phyloP scores from a whole-genome alignment of 2,329 filamentous ascomycete genomes.

The Rutstroemia sp. region DNA sequence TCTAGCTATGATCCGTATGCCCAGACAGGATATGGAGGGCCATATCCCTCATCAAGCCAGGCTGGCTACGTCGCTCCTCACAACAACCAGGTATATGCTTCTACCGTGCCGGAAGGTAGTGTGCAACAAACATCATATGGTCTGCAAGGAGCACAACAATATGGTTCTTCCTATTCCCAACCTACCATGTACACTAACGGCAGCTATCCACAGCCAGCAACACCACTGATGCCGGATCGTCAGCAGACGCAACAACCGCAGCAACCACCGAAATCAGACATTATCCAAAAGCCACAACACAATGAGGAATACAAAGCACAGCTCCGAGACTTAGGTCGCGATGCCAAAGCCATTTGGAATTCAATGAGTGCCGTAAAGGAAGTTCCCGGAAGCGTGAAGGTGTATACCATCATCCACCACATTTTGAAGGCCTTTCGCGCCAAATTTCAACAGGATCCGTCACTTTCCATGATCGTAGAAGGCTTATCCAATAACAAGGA shows the following conservation, averaged over 20 bases:
- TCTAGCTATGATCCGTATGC: slow-evolving; percentile 21
- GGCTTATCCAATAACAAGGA: slow-evolving; percentile 48
- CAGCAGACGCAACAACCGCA: slow-evolving; percentile 17
- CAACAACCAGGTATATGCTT: slow-evolving; percentile 16
- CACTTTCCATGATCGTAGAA: slow-evolving; percentile 52
- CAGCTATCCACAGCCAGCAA: neutral
- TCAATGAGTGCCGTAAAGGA: slow-evolving; percentile 51
- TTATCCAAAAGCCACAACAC: slow-evolving; percentile 23
- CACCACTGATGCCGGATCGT: slow-evolving; percentile 3
- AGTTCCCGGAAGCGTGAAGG: slow-evolving; percentile 53
- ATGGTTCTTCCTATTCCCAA: slow-evolving; percentile 18
- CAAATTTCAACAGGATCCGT: slow-evolving; percentile 48
- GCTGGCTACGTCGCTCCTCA: slow-evolving; percentile 16
- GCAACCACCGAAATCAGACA: slow-evolving; percentile 14
- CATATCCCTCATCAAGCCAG: slow-evolving; percentile 18
- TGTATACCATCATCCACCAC: slow-evolving; percentile 58
- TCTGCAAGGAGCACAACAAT: slow-evolving; percentile 14
- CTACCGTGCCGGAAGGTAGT: slow-evolving; percentile 13
- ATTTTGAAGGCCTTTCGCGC: slow-evolving; percentile 49
- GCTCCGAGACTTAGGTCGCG: slow-evolving; percentile 45
- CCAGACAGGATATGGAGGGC: slow-evolving; percentile 22
- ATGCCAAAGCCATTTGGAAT: slow-evolving; percentile 57
- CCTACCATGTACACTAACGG: slow-evolving; percentile 19
- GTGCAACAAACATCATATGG: slow-evolving; percentile 17
- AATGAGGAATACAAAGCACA: slow-evolving; percentile 39